Conservation (phyloP, 306 rosid species). For the Mimosa pudica region DNA sequence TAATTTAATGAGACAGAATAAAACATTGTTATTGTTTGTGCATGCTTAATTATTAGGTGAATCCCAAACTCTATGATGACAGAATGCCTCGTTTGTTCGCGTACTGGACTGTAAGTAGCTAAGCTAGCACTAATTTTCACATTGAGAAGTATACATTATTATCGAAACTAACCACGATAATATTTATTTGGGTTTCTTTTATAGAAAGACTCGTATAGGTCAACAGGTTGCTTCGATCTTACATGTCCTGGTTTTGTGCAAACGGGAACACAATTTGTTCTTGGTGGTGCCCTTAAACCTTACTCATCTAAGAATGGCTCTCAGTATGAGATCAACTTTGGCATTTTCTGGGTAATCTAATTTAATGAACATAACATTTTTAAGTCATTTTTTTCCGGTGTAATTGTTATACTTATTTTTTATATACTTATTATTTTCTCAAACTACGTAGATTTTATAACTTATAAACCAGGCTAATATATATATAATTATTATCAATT, state of each 20-base stretch:
- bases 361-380: not conserved
- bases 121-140: not conserved
- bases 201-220: slow-evolving; percentile 56
- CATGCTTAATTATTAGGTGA: slow-evolving; percentile 42
- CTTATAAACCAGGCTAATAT: too few relatives aligned
- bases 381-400: too few relatives aligned
- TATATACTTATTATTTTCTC: too few relatives aligned
- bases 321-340: slow-evolving; percentile 42
- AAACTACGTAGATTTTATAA: too few relatives aligned
- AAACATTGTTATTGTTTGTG: not conserved
- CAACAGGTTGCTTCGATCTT: slow-evolving; percentile 74
- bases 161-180: too few relatives aligned
- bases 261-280: slow-evolving; percentile 32
- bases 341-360: slow-evolving; percentile 48
- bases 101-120: slow-evolving; percentile 63
- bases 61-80: slow-evolving; percentile 64
- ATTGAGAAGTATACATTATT: not conserved
- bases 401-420: too few relatives aligned
- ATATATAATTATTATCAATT: too few relatives aligned
- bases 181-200: not conserved
- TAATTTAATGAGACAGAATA: not conserved
- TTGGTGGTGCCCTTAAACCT: slow-evolving; percentile 50
- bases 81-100: slow-evolving; percentile 39
- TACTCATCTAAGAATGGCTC: slow-evolving; percentile 27
- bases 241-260: slow-evolving; percentile 69